Evolutionary conservation across 257 asterid genomes (phyloP), one percentile per base, ranked within the genome.

Genomic region (Salvia miltiorrhiza): DNA sequence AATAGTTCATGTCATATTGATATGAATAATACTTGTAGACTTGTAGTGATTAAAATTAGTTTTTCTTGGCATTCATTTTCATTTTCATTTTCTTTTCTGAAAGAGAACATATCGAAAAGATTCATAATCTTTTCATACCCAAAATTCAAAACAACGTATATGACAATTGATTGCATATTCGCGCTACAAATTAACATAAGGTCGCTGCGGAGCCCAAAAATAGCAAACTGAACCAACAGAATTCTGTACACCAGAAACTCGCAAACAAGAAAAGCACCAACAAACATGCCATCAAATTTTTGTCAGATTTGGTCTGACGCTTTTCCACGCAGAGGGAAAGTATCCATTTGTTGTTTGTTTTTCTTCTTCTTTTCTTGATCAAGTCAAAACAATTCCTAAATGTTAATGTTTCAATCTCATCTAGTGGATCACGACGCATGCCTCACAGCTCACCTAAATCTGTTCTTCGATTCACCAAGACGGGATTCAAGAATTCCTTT

Each of bases 381-480:
- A 84, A 80, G 69, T 68, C 30, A 12, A 40, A 50, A 71, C 65
- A 53, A 55, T 76, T 69, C 50, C 17, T 57, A 17, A 44, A 76
- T 72, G 76, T 73, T 73, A 33, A 72, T 64, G 67, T 64, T 69
- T 67, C 80, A 63, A 76, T 79, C 76, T 61, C 64, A 58, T 78
- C 65, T 60, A 74, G 71, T 78, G 70, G 88, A 81, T 83, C 73
- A 58, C 65, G 40, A 57, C 62, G 52, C 30, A 62, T 73, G 53
- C 54, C 59, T 55, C 81, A 74, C 40, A 39, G 40, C 47, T 19
- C 6, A 19, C 9, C 32, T 39, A 37, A 13, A 50, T 61, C 8
- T 49, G 7, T 14, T 53, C 26, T 28, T 54, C 14, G 73, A 67
- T 75, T 79, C 75, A 65, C 82, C 79, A 23, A 52, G 49, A 55